phyloP scores from a whole-genome alignment of 768 basidiomycete species.

The Amanita inopinata region DNA sequence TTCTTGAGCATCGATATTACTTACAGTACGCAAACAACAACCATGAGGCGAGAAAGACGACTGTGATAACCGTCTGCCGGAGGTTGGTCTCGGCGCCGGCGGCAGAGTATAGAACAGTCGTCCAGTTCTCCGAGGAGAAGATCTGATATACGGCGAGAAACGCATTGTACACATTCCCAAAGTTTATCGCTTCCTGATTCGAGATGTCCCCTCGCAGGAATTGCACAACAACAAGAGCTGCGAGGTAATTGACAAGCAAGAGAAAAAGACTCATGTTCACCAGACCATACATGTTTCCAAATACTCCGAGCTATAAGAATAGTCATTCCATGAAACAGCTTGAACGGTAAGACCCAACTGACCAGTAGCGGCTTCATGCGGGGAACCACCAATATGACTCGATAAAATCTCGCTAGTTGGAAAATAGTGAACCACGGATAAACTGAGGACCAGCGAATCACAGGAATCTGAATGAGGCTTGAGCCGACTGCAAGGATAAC shows the following conservation, averaged over 20 bases:
- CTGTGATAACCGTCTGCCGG: constrained; percentile 60
- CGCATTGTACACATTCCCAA: constrained; percentile 73
- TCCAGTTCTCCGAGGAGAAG: constrained; percentile 94
- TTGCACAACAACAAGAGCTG: constrained; percentile 75
- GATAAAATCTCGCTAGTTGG: constrained; percentile 80
- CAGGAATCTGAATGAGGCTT: constrained; percentile 79
- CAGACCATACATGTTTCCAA: constrained; percentile 87
- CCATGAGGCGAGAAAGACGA: constrained; percentile 74
- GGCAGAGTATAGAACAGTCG: constrained; percentile 57
- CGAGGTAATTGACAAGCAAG: constrained; percentile 77
- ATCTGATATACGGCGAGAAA: constrained; percentile 86
- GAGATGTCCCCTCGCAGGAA: constrained; percentile 77
- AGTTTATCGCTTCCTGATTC: constrained; percentile 49
- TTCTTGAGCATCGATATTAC: constrained; percentile 21
- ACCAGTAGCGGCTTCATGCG: constrained; percentile 86
- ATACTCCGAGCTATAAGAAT: constrained; percentile 60
- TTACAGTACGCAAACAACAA: constrained; percentile 86
- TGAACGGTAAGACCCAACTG: constrained; percentile 16
- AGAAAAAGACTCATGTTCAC: constrained; percentile 90
- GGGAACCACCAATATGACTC: constrained; percentile 84
- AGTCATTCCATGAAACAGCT: neutral
- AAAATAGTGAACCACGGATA: constrained; percentile 91
- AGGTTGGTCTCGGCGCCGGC: constrained; percentile 50
- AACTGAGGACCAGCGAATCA: constrained; percentile 46
- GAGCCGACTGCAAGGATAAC: constrained; percentile 63